phyloP scores from a whole-genome alignment of 1,284 basidiomycete species.

The Moesziomyces aphidis region DNA sequence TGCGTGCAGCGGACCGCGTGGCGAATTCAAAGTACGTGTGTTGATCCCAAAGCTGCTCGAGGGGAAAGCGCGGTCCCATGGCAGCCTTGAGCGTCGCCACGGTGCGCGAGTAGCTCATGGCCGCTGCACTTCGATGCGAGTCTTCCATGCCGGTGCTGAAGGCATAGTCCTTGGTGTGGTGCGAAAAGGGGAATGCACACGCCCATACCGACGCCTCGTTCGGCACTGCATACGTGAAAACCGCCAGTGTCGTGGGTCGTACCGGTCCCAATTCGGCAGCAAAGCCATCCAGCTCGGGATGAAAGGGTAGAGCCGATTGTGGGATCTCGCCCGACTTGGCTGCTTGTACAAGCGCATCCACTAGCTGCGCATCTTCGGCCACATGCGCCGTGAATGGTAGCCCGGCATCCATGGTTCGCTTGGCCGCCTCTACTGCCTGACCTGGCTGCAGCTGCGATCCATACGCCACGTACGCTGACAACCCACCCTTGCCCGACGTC shows the following conservation, averaged over 20 bases:
- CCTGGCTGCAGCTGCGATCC: slow-evolving; percentile 10
- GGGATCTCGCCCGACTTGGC: slow-evolving; percentile 17
- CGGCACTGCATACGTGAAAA: slow-evolving; percentile 27
- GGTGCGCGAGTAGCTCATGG: slow-evolving; percentile 34
- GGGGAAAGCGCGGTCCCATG: slow-evolving; percentile 37
- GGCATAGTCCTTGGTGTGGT: slow-evolving; percentile 34
- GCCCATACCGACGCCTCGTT: slow-evolving; percentile 20
- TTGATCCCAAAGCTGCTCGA: slow-evolving; percentile 42
- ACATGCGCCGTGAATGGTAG: slow-evolving; percentile 18
- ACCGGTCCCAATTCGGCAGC: slow-evolving; percentile 21
- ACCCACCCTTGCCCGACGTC: slow-evolving; percentile 10
- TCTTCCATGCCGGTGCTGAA: slow-evolving; percentile 4
- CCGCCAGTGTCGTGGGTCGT: slow-evolving; percentile 9
- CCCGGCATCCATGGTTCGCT: background rate
- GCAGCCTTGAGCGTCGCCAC: slow-evolving; percentile 18
- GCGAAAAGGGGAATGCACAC: slow-evolving; percentile 36
- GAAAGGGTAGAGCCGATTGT: slow-evolving; percentile 25
- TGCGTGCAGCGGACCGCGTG: slow-evolving; percentile 23
- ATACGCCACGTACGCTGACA: slow-evolving; percentile 17
- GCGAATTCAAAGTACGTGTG: slow-evolving; percentile 43
- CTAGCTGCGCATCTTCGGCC: slow-evolving; percentile 7
- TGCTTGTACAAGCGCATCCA: slow-evolving; percentile 14
- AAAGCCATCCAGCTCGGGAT: slow-evolving; percentile 25
- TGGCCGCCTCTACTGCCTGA: slow-evolving; percentile 7
- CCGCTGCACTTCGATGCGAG: slow-evolving; percentile 22